Conservation (phyloP, 2,329 filamentous ascomycete species). For the Talaromyces sp. region DNA sequence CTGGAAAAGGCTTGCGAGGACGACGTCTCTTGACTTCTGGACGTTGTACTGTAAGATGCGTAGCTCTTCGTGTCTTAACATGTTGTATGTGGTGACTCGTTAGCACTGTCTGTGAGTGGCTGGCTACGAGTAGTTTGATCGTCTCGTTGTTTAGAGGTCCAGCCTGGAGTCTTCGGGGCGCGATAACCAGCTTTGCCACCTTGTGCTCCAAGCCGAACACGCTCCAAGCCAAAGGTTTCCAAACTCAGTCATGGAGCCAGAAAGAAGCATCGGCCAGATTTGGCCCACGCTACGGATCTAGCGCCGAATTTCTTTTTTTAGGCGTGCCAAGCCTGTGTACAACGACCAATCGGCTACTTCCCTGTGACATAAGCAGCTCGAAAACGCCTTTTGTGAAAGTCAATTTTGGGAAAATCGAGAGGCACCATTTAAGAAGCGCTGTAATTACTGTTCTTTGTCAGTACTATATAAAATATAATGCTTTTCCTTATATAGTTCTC, state of each 20-base stretch:
- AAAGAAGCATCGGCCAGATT: not conserved
- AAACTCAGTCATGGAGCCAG: not conserved
- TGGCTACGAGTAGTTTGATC: no score
- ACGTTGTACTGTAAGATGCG: no score
- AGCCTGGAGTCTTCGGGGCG: no score
- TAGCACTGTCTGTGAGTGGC: no score
- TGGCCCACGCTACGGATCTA: not conserved
- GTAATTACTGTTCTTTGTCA: not conserved
- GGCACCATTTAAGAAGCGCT: not conserved
- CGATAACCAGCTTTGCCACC: no score
- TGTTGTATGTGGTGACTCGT: no score
- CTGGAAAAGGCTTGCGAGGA: no score
- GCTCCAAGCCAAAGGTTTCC: slow-evolving; percentile 7
- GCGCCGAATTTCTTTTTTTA: not conserved
- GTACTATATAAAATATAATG: not conserved
- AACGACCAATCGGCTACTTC: not conserved
- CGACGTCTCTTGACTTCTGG: no score
- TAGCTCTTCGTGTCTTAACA: no score
- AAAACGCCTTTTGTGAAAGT: not conserved
- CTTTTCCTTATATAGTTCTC: not conserved
- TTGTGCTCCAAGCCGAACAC: no score
- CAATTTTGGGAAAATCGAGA: not conserved
- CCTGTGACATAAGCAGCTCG: not conserved
- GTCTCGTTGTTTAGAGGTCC: no score
- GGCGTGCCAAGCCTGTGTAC: not conserved